Percentiles rank a stretch among this genome's conserved stretches.
Conservation (phyloP, 2,329 filamentous ascomycete genomes). For the Westerdykella aurantiaca region DNA sequence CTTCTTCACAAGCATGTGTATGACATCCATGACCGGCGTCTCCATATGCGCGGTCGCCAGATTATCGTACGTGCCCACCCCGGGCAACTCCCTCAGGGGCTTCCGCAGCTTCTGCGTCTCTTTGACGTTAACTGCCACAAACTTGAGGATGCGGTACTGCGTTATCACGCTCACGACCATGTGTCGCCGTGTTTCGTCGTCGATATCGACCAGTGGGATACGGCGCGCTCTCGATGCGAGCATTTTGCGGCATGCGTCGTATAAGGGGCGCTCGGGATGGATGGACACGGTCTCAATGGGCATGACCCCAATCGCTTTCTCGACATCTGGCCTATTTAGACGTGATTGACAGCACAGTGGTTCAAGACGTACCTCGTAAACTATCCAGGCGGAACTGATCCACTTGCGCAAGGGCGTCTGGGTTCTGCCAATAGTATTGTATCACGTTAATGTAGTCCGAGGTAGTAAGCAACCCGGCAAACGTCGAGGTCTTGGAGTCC, state of each 20-base stretch:
- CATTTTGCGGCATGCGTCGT: conserved; percentile 93
- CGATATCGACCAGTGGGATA: conserved; percentile 87
- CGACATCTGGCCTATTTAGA: conserved; percentile 62
- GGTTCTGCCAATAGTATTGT: conserved; percentile 98
- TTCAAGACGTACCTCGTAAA: conserved; percentile 63
- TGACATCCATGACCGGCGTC: conserved; percentile 87
- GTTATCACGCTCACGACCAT: conserved; percentile 96
- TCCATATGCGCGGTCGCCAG: conserved; percentile 82
- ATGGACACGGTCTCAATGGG: conserved; percentile 96
- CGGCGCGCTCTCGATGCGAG: conserved; percentile 85
- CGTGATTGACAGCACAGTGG: neutral
- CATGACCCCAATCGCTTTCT: conserved; percentile 83
- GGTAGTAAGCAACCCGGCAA: conserved; percentile 88
- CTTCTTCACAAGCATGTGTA: conserved; percentile 84
- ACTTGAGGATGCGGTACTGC: conserved; percentile 97
- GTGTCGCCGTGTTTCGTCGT: conserved; percentile 86
- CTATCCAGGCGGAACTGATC: conserved; percentile 92
- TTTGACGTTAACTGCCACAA: conserved; percentile 90
- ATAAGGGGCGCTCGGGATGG: conserved; percentile 81
- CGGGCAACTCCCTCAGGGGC: conserved; percentile 68
- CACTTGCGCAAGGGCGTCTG: conserved; percentile 79
- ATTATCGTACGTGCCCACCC: conserved; percentile 75
- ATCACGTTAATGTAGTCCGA: conserved; percentile 99
- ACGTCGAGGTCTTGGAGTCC: conserved; percentile 89
- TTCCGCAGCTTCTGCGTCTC: conserved; percentile 87